Evolutionary conservation across 768 basidiomycete species (phyloP), one percentile per base, ranked within the genome.

Genomic region (Amylocystis lapponica): DNA sequence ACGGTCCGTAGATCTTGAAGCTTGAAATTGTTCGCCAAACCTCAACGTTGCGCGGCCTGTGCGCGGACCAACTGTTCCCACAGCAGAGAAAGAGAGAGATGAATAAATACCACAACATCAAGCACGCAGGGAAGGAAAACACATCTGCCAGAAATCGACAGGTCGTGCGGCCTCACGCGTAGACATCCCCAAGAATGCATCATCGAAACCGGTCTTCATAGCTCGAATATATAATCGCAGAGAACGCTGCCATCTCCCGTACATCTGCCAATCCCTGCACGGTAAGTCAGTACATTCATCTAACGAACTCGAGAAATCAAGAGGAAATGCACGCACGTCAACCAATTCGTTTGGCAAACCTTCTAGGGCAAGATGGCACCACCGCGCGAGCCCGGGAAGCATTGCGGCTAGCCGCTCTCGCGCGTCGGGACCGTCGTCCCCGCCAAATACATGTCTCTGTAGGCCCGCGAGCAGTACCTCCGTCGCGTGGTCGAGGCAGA

Each of bases 281-380:
- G 34, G 40, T 19, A n/a, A 27, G 43, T 23, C 30, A 29, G 21
- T 30, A 29, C 49, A 17, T 46, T 14, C 29, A 27, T 27, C 26
- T 33, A 27, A 26, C 41, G 12, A 23, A 36, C 39, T n/a, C 3
- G 14, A 25, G 14, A 23, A 29, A 27, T 19, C 23, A 33, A 32
- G 3, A 14, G 17, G 21, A 43, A 43, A 31, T 45, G 16, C 6
- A 75, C 86, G 63, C 57, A 90, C 91, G 66, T 93, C 89, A 21
- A 90, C 75, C 50, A 91, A 66, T 59, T 86, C 87, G 58, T 88
- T 90, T 27, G 86, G 88, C 42, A 83, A 58, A 14, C 75, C 76
- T 49, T 78, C 73, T 52, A 91, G 59, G 29, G 81, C 81, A 45
- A 79, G 45, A 49, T 76, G 76, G 54, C 81, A 83, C 89, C 91